Base-by-base conservation (phyloP, 176 grass and related monocot species). In the Carex pumila region DNA sequence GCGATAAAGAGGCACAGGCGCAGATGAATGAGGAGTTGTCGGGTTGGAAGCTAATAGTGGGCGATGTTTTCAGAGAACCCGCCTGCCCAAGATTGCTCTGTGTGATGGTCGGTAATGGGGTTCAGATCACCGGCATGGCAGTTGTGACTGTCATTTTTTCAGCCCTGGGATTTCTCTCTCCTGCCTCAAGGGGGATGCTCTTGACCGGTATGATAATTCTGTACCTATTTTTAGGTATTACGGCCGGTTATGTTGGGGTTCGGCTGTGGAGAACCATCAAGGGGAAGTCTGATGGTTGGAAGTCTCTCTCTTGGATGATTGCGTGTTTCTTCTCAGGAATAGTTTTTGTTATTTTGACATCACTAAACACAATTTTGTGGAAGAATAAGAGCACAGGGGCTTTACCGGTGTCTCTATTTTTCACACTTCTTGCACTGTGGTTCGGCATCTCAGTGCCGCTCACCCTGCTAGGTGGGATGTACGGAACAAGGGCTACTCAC, bases 11-110 rank as follows among this genome's bases (percentile, higher is more conserved):
- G 80, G 90, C 88, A 0, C 93, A 94, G 74, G 71, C 81, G 86
- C 93, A 92, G 84, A 94, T 94, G 93, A 94, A 94, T 3, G 93
- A 94, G 82, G 93, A 94, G 70, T 89, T 92, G 77, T 94, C 90
- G 22, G 93, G 93, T 80, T 94, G 93, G 93, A 94, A 94, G 73
- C 93, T 94, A 72, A 87, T 94, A 76, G 90, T 92, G 71, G 90
- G 84, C 22, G 93, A 94, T 76, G 93, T 94, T 9, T 94, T 94
- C 84, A 94, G 93, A 90, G 93, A 92, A 84, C 93, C 93, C 21
- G 65, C 78, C 75, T 92, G 84, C 85, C 55, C 93, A 17, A 89
- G 88, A 70, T 83, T 94, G 56, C 31, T 94, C 13, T 94, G 93
- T 15, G 85, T 92, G 49, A 94, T 94, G 93, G 93, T 94, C 0